phyloP scores from a whole-genome alignment of 2,329 filamentous ascomycete genomes.

The Epichloe typhina region DNA sequence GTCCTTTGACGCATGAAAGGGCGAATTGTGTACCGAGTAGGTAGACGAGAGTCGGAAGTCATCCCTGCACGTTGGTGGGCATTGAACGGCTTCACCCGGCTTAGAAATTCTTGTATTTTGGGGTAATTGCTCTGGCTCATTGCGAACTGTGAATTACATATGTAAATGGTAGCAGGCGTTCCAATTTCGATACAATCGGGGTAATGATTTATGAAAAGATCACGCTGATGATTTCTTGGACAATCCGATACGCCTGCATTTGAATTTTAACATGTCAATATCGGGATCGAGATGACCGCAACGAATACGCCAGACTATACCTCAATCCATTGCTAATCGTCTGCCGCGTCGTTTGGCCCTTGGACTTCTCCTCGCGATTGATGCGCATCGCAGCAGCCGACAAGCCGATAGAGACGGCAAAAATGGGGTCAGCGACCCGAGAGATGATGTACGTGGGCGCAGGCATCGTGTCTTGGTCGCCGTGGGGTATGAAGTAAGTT shows the following conservation, averaged over 20 bases:
- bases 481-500: background rate
- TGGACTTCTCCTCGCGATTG: slow-evolving; percentile 46
- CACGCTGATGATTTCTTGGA: slow-evolving; percentile 8
- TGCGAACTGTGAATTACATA: background rate
- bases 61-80: background rate
- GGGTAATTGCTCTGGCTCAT: background rate
- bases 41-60: background rate
- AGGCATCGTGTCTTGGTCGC: slow-evolving; percentile 27
- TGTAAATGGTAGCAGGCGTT: background rate
- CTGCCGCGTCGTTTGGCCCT: slow-evolving; percentile 38
- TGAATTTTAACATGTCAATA: background rate
- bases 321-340: slow-evolving; percentile 34
- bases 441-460: slow-evolving; percentile 47
- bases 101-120: too few species aligned
- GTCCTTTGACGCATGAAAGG: slow-evolving; percentile 24
- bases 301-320: slow-evolving; percentile 14
- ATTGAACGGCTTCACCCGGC: too few species aligned
- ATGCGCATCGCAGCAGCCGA: slow-evolving; percentile 43
- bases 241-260: slow-evolving; percentile 18
- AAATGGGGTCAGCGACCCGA: slow-evolving; percentile 44
- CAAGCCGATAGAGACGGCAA: slow-evolving; percentile 42
- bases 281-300: background rate
- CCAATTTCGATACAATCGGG: background rate
- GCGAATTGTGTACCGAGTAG: too few species aligned
- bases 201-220: background rate